Conservation (phyloP, 2,329 filamentous ascomycete species). For the Colletotrichum sp. region DNA sequence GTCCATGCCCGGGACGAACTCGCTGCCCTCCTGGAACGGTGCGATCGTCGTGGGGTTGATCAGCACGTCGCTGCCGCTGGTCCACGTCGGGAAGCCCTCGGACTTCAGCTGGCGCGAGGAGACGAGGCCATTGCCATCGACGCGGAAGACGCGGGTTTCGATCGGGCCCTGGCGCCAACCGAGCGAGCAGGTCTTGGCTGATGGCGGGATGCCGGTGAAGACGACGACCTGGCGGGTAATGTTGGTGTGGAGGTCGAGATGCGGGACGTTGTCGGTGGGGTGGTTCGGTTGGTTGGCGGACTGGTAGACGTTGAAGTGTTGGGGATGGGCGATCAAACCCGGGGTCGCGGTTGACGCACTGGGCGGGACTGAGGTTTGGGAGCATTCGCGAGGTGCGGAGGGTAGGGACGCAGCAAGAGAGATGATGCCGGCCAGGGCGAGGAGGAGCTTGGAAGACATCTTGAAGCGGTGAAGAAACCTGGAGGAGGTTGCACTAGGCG, state of each 20-base stretch:
- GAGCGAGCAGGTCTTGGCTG: slow-evolving; percentile 31
- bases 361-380: background rate
- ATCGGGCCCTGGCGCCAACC: slow-evolving; percentile 38
- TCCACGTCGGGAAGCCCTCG: slow-evolving; percentile 7
- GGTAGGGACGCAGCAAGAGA: background rate
- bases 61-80: background rate
- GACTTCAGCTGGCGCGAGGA: slow-evolving; percentile 5
- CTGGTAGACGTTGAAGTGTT: slow-evolving; percentile 20
- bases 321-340: background rate
- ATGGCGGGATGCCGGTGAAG: slow-evolving; percentile 34
- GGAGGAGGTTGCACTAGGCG: background rate
- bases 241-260: slow-evolving; percentile 27
- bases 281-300: background rate
- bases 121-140: slow-evolving; percentile 31
- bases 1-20: background rate
- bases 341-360: background rate
- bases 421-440: background rate
- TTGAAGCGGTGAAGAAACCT: background rate
- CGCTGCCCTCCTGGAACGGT: background rate
- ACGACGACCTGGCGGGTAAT: slow-evolving; percentile 32
- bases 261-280: slow-evolving; percentile 17
- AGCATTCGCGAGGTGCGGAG: background rate
- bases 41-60: slow-evolving; percentile 7
- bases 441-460: background rate
- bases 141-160: slow-evolving; percentile 41